A percentile compares a stretch with the other conserved stretches of the same genome.
Evolutionary conservation across 257 asterid genomes (phyloP).

Genomic region (Solanum appendiculatum): DNA sequence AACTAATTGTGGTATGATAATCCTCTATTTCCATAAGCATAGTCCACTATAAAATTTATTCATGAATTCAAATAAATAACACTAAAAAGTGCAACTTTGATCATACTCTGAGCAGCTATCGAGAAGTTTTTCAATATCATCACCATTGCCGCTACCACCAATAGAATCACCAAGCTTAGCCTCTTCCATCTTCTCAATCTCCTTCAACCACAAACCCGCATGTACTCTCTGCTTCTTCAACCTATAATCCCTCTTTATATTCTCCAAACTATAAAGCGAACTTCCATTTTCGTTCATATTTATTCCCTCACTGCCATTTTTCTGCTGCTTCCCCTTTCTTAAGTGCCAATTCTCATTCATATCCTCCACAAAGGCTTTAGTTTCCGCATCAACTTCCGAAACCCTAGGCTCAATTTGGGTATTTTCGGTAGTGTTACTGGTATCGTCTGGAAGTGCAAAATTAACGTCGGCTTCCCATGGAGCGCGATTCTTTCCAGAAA

Average conservation of each 20-base stretch:
- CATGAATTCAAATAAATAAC: not conserved
- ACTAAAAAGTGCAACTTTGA: not conserved
- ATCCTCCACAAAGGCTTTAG: conserved; percentile 87
- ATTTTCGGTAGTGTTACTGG: not conserved
- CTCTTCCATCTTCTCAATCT: conserved; percentile 91
- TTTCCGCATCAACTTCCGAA: conserved; percentile 49
- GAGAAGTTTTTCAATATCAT: conserved; percentile 74
- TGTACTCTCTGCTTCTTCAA: conserved; percentile 81
- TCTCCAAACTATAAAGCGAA: conserved; percentile 60
- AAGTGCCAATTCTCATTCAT: conserved; percentile 95
- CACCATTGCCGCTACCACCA: conserved; percentile 29
- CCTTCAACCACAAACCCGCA: conserved; percentile 86
- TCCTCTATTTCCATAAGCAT: not conserved
- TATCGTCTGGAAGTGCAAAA: conserved; percentile 21
- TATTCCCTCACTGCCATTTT: not conserved
- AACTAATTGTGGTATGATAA: not conserved
- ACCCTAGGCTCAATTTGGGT: conserved; percentile 14
- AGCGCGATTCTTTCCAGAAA: conserved; percentile 49
- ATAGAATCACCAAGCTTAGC: conserved; percentile 55
- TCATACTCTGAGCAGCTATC: conserved; percentile 76
- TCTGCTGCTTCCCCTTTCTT: conserved; percentile 55
- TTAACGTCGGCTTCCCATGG: conserved; percentile 88
- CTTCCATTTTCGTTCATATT: conserved; percentile 6
- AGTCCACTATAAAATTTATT: not conserved
- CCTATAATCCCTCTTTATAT: conserved; percentile 73